Evolutionary conservation across 345 rosid species (phyloP), one percentile per base, ranked within the genome.

Genomic region (Zanthoxylum bungeanum): DNA sequence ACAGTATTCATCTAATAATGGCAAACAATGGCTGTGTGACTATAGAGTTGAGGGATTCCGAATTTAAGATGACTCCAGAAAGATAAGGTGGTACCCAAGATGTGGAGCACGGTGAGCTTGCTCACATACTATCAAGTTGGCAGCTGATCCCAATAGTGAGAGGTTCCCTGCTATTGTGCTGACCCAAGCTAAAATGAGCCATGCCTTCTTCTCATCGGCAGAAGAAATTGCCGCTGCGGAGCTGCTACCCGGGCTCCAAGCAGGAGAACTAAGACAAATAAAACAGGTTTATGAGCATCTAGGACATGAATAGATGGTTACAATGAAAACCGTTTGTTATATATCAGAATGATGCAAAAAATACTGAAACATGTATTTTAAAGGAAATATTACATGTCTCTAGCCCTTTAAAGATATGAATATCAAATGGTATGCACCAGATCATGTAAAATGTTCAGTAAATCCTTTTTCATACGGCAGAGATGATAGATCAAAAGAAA

Each of bases 121-220:
- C 73, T 91, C 96, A 17, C 98, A 88, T 62, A 91, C 94, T 56
- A 91, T 91, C 85, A 93, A 76, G 78, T 93, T 93, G 3, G 96
- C 94, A 0, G 97, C 97, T 6, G 97, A 91, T 4, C 98, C 98
- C 27, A 91, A 69, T 47, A 91, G 81, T 0, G 98, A 87, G 56
- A 93, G 78, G 83, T 94, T 94, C 19, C 97, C 97, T 0, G 94
- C 92, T 22, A 93, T 84, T 0, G 97, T 86, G 79, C 98, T 91
- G 60, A 84, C 98, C 97, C 98, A 90, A 7, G 94, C 91, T 72
- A 91, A 76, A 34, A 89, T 67, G 34, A 93, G 79, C 98, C 97
- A 93, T 17, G 93, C 91, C 83, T 87, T 93, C 80, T 87, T 93
- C 87, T 82, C 93, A 5, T 87, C 83, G 0, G 76, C 76, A 0